Evolutionary conservation across 1,139 yeast species (phyloP), one percentile per base, ranked within the genome.

Genomic region (Zhuliangozyma parablackwelliae): DNA sequence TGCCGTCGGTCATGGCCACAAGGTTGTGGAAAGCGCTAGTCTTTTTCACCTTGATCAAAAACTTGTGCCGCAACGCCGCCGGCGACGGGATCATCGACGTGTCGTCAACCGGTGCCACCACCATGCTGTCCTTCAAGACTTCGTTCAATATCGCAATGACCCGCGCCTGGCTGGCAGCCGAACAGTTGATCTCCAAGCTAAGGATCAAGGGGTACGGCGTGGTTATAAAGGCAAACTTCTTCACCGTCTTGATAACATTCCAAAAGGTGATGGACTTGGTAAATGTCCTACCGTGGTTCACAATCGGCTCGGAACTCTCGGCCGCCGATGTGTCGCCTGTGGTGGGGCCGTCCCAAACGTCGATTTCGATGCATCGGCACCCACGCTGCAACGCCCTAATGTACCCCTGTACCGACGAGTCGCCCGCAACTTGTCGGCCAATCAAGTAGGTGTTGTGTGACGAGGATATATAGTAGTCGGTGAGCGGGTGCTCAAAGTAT

Each of bases 351-450:
- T 92, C 96, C 98, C 98, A 94, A 20, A 94, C 72, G 58, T 94
- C 99, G 30, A 94, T 79, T 53, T 94, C 99, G 20, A 94, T 72
- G 47, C 97, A 89, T 33, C 96, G 69, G 50, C 97, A 92, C 1
- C 98, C 97, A 39, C 89, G 76, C 51, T 89, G 96, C 35, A 94
- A 63, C 0, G 88, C 95, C 37, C 84, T 75, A n/a, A 88, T 81
- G 49, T 92, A 94, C 0, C 95, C 96, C 52, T 92, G 97, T 1
- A 88, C 78, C 0, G 96, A 85, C 0, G 97, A 86, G 11, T 76
- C 80, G n/a, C 94, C 96, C 2, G 82, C 95, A n/a, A 88, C 74
- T 54, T 94, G 98, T 27, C 95, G 72, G 0, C 97, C 98, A 21
- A 80, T 62, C 9, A 94, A 65, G 54, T 92, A 94, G 0, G 98